These are phyloP conservation scores for Huiozyma sinensis DNA, from an alignment of 805 yeast genomes.

Conservation along the genomic window DNA sequence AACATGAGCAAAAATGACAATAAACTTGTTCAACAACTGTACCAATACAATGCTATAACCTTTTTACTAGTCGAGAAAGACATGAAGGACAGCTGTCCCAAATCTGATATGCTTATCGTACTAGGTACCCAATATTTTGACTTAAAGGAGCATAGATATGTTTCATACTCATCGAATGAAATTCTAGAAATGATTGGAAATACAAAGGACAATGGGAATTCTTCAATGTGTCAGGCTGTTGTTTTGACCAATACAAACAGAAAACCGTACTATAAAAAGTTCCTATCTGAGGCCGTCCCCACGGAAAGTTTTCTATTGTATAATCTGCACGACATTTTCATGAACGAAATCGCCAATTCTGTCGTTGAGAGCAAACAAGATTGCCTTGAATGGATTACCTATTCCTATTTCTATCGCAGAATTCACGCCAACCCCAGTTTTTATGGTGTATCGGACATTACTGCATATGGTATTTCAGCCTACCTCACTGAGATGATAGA, in stretches of 20 bases:
- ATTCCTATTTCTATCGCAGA: conserved; percentile 72
- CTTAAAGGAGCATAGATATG: conserved; percentile 58
- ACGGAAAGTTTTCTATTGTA: conserved; percentile 64
- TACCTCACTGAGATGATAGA: conserved; percentile 80
- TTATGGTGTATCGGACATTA: conserved; percentile 62
- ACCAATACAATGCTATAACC: conserved; percentile 38
- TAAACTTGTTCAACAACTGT: conserved; percentile 43
- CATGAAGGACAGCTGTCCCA: conserved; percentile 38
- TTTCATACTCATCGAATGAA: conserved; percentile 58
- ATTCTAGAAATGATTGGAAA: conserved; percentile 55
- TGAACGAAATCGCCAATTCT: conserved; percentile 62
- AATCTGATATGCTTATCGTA: conserved; percentile 46
- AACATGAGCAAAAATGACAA: conserved; percentile 49
- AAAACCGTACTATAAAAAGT: conserved; percentile 56
- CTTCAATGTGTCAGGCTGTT: conserved; percentile 33
- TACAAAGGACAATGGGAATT: conserved; percentile 20
- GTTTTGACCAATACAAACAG: conserved; percentile 49
- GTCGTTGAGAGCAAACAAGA: conserved; percentile 63
- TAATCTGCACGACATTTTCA: conserved; percentile 52
- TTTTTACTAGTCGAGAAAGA: conserved; percentile 56
- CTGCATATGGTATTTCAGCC: conserved; percentile 64
- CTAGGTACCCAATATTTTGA: conserved; percentile 65
- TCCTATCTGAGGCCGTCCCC: conserved; percentile 67
- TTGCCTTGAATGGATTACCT: conserved; percentile 85
- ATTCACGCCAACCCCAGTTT: conserved; percentile 76